A percentile compares a stretch with the other conserved stretches of the same genome.
phyloP scores from a whole-genome alignment of 129 eudicot genomes.

The Chrysanthemum seticuspe region DNA sequence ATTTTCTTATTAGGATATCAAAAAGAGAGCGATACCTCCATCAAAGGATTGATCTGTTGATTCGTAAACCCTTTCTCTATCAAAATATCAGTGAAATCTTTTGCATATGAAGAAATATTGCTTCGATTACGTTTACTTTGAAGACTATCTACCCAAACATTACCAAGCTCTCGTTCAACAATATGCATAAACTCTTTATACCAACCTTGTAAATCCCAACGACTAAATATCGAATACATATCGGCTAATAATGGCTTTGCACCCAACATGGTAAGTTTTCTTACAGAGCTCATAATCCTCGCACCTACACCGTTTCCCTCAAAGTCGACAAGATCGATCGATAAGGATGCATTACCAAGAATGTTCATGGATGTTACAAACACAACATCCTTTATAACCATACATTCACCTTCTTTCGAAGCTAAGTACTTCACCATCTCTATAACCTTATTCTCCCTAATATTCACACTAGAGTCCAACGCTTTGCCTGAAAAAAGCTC shows the following conservation, averaged over 20 bases:
- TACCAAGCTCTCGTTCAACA: slow-evolving; percentile 9
- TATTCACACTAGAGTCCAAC: slow-evolving; percentile 23
- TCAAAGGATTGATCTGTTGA: slow-evolving; percentile 23
- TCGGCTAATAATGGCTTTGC: slow-evolving; percentile 29
- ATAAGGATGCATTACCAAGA: slow-evolving; percentile 29
- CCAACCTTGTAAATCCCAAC: slow-evolving; percentile 35
- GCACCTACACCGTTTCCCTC: slow-evolving; percentile 22
- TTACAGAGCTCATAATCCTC: slow-evolving; percentile 10
- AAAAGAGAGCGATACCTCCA: slow-evolving; percentile 7
- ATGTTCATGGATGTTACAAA: slow-evolving; percentile 33
- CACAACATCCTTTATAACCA: slow-evolving; percentile 19
- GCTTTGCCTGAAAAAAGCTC: slow-evolving; percentile 37
- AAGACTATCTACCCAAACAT: slow-evolving; percentile 29
- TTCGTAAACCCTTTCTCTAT: slow-evolving; percentile 27
- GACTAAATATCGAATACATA: slow-evolving; percentile 30
- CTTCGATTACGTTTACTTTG: not conserved
- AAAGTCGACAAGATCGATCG: slow-evolving; percentile 31
- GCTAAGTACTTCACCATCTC: slow-evolving; percentile 29
- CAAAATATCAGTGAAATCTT: slow-evolving; percentile 24
- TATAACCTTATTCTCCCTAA: slow-evolving; percentile 18
- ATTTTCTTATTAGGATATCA: no score
- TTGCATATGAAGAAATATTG: not conserved
- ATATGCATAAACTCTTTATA: slow-evolving; percentile 22
- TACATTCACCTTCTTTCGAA: slow-evolving; percentile 19
- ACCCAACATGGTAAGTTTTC: slow-evolving; percentile 15